phyloP scores from a whole-genome alignment of 2,329 filamentous ascomycete species.

The Stagonosporopsis rhizophila region DNA sequence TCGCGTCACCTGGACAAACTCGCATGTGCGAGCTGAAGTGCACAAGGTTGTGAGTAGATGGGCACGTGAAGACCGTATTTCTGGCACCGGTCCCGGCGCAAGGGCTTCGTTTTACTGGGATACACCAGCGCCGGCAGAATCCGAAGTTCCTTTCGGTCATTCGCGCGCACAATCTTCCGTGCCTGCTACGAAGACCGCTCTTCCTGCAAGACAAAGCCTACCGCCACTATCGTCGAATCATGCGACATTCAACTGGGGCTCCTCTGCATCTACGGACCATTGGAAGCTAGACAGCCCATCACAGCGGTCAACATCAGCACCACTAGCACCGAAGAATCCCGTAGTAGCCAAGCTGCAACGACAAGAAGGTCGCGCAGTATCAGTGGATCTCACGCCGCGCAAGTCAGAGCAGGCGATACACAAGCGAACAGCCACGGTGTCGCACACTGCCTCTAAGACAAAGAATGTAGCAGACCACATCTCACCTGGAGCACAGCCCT shows the following conservation, averaged over 20 bases:
- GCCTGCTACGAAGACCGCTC: conserved; percentile 23
- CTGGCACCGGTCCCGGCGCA: conserved; percentile 44
- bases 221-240: conserved; percentile 31
- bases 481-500: conserved; percentile 13
- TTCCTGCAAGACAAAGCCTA: conserved; percentile 28
- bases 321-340: conserved; percentile 24
- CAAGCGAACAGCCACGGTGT: conserved; percentile 24
- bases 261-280: conserved; percentile 31
- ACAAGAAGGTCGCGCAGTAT: conserved; percentile 30
- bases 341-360: conserved; percentile 25
- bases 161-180: conserved; percentile 35
- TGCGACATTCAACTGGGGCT: conserved; percentile 47
- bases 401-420: conserved; percentile 17
- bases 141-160: conserved; percentile 24
- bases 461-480: conserved; percentile 21
- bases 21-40: conserved; percentile 42
- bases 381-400: conserved; percentile 28
- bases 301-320: conserved; percentile 27
- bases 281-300: conserved; percentile 28
- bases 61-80: conserved; percentile 48
- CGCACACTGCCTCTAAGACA: conserved; percentile 21
- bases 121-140: conserved; percentile 30
- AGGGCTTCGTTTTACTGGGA: conserved; percentile 51
- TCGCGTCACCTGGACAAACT: conserved; percentile 48
- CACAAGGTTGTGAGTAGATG: conserved; percentile 47